A percentile compares a stretch with the other conserved stretches of the same genome.
These are phyloP conservation scores for Colletotrichum graminicola DNA, from an alignment of 2,329 filamentous ascomycete species.

Conservation along the genomic window DNA sequence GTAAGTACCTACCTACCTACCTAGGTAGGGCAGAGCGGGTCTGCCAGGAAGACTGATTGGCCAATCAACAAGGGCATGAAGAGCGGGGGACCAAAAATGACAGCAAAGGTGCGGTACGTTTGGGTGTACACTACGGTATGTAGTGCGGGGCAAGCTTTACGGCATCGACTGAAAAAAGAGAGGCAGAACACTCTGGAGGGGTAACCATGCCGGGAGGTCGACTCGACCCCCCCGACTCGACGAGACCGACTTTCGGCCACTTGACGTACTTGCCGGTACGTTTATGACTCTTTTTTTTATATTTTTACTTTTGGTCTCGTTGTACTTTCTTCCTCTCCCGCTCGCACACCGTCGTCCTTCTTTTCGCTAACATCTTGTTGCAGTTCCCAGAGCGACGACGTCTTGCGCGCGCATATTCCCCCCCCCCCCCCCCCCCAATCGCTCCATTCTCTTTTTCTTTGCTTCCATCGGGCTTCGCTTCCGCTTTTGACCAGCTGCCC, in stretches of 20 bases:
- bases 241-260: constrained; percentile 39
- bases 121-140: too few relatives aligned
- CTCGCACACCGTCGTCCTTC: constrained; percentile 24
- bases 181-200: constrained; percentile 7
- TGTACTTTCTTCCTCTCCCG: constrained; percentile 1
- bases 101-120: background rate
- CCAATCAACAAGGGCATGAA: background rate
- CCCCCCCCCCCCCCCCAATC: background rate
- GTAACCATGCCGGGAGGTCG: background rate
- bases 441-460: background rate
- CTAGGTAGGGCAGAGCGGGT: background rate
- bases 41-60: background rate
- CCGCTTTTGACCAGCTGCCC: background rate
- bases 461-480: constrained; percentile 25
- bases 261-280: constrained; percentile 27
- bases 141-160: constrained; percentile 21
- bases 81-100: background rate
- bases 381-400: constrained; percentile 17
- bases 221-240: constrained; percentile 23
- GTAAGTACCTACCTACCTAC: too few relatives aligned
- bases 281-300: constrained; percentile 31
- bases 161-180: background rate
- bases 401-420: constrained; percentile 15
- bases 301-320: background rate
- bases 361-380: constrained; percentile 22